These are phyloP conservation scores for Verbascum thapsus DNA, from an alignment of 257 asterid species.

Conservation along the genomic window DNA sequence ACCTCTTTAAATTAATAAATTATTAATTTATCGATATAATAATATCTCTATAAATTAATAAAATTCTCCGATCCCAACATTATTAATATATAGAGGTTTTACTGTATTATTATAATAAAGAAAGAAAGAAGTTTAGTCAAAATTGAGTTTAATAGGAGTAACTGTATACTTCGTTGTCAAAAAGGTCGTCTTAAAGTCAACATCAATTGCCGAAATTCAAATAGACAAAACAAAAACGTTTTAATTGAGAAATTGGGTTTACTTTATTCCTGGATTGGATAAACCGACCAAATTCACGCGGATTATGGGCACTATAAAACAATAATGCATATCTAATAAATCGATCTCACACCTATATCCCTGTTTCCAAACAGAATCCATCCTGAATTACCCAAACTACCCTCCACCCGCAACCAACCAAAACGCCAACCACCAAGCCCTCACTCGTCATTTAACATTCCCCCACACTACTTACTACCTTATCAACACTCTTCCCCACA, in stretches of 20 bases:
- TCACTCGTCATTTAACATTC: neutral
- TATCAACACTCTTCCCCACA: neutral
- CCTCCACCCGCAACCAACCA: neutral
- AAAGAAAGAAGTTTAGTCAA: neutral
- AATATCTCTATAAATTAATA: no score
- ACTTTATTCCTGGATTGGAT: neutral
- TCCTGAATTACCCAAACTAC: constrained; percentile 15
- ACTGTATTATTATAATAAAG: no score
- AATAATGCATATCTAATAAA: no score
- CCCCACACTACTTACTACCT: neutral
- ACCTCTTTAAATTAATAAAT: no score
- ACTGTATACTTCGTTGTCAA: neutral
- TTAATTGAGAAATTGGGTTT: neutral
- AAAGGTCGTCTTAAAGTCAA: neutral
- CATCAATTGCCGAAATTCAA: neutral
- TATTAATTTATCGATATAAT: no score
- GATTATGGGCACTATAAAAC: no score
- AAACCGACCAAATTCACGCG: constrained; percentile 1
- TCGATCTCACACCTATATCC: no score
- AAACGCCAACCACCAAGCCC: constrained; percentile 1
- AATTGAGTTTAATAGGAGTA: neutral
- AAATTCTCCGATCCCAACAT: no score
- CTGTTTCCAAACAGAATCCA: neutral
- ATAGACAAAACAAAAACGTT: neutral
- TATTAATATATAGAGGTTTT: no score